Conservation (phyloP, 1,284 basidiomycete species). For the Cryptococcus wingfieldii region DNA sequence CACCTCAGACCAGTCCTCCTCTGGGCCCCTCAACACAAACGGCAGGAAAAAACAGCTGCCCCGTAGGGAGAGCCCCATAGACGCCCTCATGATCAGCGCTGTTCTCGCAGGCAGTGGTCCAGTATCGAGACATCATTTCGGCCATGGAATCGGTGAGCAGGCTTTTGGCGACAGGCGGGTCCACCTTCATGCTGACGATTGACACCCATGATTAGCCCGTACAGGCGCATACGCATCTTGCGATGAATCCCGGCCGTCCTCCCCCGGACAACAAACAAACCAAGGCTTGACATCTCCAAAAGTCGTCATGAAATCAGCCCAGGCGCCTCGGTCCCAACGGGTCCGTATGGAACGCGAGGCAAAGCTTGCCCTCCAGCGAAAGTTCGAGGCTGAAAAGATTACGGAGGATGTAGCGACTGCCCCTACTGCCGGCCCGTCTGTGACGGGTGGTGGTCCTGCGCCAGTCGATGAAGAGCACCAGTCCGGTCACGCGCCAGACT, state of each 20-base stretch:
- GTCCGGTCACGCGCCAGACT: conserved; percentile 4
- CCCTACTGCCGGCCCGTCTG: not conserved
- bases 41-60: conserved; percentile 15
- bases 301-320: conserved; percentile 32
- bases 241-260: conserved; percentile 38
- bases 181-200: not conserved
- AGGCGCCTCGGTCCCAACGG: conserved; percentile 44
- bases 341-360: conserved; percentile 23
- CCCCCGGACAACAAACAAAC: conserved; percentile 16
- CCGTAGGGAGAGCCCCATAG: conserved; percentile 28
- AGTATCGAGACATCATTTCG: conserved; percentile 47
- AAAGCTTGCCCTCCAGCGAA: conserved; percentile 2
- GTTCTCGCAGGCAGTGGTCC: conserved; percentile 45
- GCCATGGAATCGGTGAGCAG: conserved; percentile 38
- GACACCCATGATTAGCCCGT: not conserved
- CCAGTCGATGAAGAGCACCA: not conserved
- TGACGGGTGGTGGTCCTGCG: too few relatives aligned
- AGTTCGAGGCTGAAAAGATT: not conserved
- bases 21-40: conserved; percentile 13
- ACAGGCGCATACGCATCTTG: conserved; percentile 43
- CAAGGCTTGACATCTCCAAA: conserved; percentile 6
- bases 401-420: not conserved
- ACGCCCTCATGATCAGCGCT: conserved; percentile 45
- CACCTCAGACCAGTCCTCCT: conserved; percentile 28
- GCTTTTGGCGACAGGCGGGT: not conserved